Evolutionary conservation across 305 asterid species (phyloP).

Genomic region (Coffea humblotiana): DNA sequence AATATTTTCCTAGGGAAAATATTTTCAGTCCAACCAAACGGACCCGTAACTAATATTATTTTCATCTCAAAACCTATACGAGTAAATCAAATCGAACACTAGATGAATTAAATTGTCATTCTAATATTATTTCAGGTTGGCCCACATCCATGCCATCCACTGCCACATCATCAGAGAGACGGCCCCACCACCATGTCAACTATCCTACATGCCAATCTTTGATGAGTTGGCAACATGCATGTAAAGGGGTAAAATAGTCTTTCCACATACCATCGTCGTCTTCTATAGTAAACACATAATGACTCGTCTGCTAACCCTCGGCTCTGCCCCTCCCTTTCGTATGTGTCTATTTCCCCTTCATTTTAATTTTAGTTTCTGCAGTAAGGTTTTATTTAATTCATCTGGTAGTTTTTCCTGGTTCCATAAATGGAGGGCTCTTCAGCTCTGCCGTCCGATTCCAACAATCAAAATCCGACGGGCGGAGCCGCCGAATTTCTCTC

Average conservation of each 20-base stretch:
- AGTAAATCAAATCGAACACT: too few species aligned
- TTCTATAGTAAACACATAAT: neutral
- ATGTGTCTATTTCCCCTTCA: neutral
- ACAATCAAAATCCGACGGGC: constrained; percentile 15
- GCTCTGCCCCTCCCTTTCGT: neutral
- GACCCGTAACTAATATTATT: too few species aligned
- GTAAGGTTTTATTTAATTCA: neutral
- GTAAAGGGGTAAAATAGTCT: neutral
- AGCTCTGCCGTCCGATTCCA: constrained; percentile 23
- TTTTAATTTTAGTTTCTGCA: neutral
- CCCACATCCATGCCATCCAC: too few species aligned
- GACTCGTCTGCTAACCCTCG: neutral
- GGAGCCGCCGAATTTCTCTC: constrained; percentile 34
- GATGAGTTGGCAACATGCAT: neutral
- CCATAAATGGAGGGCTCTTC: constrained; percentile 18
- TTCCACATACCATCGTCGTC: neutral
- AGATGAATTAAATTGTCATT: too few species aligned
- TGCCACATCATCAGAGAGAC: too few species aligned
- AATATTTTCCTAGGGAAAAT: too few species aligned
- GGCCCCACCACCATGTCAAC: neutral
- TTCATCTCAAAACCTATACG: too few species aligned
- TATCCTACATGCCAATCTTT: neutral
- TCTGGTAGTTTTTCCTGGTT: neutral
- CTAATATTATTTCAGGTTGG: too few species aligned
- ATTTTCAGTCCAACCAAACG: too few species aligned